These are phyloP conservation scores for Camellia oleifera DNA, from an alignment of 179 eudicot species.

Conservation along the genomic window DNA sequence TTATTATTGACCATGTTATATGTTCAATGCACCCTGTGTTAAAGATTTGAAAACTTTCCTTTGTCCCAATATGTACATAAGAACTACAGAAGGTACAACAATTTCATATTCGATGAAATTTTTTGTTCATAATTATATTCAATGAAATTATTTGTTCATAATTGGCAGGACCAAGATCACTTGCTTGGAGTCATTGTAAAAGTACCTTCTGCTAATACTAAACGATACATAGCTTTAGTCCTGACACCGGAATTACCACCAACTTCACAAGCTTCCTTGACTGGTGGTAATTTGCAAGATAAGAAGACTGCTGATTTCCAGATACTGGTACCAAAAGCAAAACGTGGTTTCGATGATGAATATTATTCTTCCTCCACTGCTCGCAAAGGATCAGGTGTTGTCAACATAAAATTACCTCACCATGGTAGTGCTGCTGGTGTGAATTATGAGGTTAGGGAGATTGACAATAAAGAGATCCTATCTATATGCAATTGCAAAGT, in stretches of 20 bases:
- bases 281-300: constrained; percentile 31
- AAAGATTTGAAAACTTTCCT: neutral
- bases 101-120: neutral
- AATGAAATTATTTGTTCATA: neutral
- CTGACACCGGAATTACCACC: constrained; percentile 74
- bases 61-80: neutral
- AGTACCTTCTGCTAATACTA: constrained; percentile 52
- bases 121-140: constrained; percentile 11
- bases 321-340: constrained; percentile 75
- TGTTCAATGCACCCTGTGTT: no score
- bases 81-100: neutral
- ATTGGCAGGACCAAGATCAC: constrained; percentile 79
- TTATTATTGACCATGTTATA: neutral
- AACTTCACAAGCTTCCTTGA: constrained; percentile 35
- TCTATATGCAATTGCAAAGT: constrained; percentile 65
- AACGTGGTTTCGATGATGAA: constrained; percentile 73
- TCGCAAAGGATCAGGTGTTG: constrained; percentile 69
- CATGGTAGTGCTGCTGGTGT: constrained; percentile 77
- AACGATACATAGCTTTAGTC: constrained; percentile 65
- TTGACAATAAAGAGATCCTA: constrained; percentile 68
- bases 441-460: constrained; percentile 75
- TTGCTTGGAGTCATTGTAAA: constrained; percentile 83
- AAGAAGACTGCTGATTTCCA: constrained; percentile 45
- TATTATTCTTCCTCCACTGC: constrained; percentile 60
- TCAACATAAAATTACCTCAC: constrained; percentile 77